These are phyloP conservation scores for Phytophthora cactorum DNA, from an alignment of 352 stramenopile genomes.

Conservation along the genomic window DNA sequence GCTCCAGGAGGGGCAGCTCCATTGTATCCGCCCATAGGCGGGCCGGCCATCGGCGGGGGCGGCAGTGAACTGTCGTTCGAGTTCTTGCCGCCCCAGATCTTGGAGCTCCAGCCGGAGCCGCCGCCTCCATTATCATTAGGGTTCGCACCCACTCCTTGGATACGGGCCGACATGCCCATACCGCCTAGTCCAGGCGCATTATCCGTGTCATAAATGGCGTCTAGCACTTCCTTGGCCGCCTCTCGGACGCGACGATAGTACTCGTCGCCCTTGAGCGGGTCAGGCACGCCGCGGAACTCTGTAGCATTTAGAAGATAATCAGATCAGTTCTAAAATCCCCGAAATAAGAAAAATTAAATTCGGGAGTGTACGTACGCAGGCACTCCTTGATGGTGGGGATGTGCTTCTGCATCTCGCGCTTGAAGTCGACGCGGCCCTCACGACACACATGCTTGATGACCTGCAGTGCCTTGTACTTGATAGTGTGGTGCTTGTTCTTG, in stretches of 20 bases:
- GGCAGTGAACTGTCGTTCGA: conserved; percentile 62
- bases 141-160: conserved; percentile 75
- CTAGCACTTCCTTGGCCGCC: conserved; percentile 94
- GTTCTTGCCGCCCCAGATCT: conserved; percentile 73
- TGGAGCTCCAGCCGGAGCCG: conserved; percentile 70
- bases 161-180: conserved; percentile 85
- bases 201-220: conserved; percentile 94
- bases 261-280: conserved; percentile 95
- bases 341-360: conserved; percentile 8
- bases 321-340: neutral
- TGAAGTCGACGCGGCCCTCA: conserved; percentile 90
- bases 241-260: conserved; percentile 93
- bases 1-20: conserved; percentile 26
- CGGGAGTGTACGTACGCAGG: conserved; percentile 60
- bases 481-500: conserved; percentile 95
- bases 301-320: conserved; percentile 9
- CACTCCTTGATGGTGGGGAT: conserved; percentile 94
- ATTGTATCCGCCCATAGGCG: conserved; percentile 60
- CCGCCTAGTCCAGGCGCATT: conserved; percentile 60
- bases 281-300: conserved; percentile 92
- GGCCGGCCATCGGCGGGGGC: conserved; percentile 54
- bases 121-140: conserved; percentile 49
- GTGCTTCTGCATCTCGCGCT: conserved; percentile 92
- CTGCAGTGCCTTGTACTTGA: conserved; percentile 95
- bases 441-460: conserved; percentile 94